Conservation (phyloP, 257 asterid species). For the Echium plantagineum region DNA sequence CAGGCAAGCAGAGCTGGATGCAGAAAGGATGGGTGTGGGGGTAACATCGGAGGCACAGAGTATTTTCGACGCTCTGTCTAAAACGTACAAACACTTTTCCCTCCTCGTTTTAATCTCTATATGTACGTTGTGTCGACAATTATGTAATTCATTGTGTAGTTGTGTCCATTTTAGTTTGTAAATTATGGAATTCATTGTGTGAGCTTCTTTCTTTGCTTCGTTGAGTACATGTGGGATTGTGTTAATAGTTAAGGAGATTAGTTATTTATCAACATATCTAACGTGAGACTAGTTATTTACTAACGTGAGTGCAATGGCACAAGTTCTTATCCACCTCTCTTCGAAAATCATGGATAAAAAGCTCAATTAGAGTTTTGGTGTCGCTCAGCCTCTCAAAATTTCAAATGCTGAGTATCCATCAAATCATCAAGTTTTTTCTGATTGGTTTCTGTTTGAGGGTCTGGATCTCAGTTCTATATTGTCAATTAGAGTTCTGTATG, state of each 20-base stretch:
- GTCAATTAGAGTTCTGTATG: not conserved
- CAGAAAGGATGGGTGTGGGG: slow-evolving; percentile 93
- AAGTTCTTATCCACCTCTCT: too few relatives aligned
- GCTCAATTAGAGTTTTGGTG: too few relatives aligned
- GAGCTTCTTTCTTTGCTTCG: not conserved
- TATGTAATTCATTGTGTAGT: not conserved
- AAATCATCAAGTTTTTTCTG: too few relatives aligned
- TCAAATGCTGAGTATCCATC: too few relatives aligned
- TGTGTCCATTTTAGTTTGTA: not conserved
- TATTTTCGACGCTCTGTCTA: slow-evolving; percentile 75
- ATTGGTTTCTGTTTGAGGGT: too few relatives aligned
- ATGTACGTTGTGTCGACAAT: not conserved
- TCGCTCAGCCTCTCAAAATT: too few relatives aligned
- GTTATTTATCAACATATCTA: too few relatives aligned
- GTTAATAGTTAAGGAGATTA: not conserved
- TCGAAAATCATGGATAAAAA: too few relatives aligned
- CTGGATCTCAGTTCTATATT: not conserved
- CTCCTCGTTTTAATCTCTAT: not conserved
- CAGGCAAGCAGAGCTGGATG: slow-evolving; percentile 89
- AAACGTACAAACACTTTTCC: slow-evolving; percentile 54
- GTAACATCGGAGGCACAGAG: slow-evolving; percentile 90
- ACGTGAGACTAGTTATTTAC: not conserved
- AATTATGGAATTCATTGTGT: not conserved
- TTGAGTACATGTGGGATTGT: not conserved
- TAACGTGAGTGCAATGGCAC: not conserved